Evolutionary conservation across 2,329 filamentous ascomycete species (phyloP).

Genomic region (Ophiocordyceps sinensis): DNA sequence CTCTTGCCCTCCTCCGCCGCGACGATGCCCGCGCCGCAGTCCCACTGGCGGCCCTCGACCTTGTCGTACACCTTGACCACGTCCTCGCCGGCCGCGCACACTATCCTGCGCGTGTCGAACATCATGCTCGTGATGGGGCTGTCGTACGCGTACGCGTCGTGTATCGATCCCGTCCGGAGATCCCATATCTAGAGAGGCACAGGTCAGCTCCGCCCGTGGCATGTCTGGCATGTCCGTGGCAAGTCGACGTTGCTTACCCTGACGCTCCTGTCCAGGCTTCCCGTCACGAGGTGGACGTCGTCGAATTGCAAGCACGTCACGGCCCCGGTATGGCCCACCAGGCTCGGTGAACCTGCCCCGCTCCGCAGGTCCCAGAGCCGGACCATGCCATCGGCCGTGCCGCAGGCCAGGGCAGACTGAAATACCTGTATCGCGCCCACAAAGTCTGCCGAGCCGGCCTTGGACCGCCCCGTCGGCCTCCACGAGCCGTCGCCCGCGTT

Average conservation of each 20-base stretch:
- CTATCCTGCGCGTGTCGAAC: conserved; percentile 85
- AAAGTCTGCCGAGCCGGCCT: conserved; percentile 64
- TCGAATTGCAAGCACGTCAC: conserved; percentile 95
- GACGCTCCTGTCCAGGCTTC: conserved; percentile 83
- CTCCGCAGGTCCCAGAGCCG: conserved; percentile 91
- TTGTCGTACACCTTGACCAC: conserved; percentile 99
- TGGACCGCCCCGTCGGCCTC: conserved; percentile 54
- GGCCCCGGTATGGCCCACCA: conserved; percentile 89
- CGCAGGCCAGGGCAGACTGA: conserved; percentile 87
- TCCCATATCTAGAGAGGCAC: conserved; percentile 71
- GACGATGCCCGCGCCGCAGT: conserved; percentile 72
- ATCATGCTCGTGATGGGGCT: conserved; percentile 88
- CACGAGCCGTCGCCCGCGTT: conserved; percentile 49
- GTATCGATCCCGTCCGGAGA: conserved; percentile 86
- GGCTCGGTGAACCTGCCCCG: conserved; percentile 92
- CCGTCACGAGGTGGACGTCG: conserved; percentile 86
- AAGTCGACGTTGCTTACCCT: conserved; percentile 45
- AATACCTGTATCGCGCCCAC: conserved; percentile 92
- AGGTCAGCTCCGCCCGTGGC: background rate
- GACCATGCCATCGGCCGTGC: conserved; percentile 95
- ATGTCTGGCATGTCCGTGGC: background rate
- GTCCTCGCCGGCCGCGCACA: conserved; percentile 77
- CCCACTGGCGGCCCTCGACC: conserved; percentile 89
- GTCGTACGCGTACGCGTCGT: conserved; percentile 93
- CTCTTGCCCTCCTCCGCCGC: conserved; percentile 51